Percentiles rank a stretch among this genome's conserved stretches.
These are phyloP conservation scores for Alternaria metachromatica DNA, from an alignment of 2,329 filamentous ascomycete genomes.

Conservation along the genomic window DNA sequence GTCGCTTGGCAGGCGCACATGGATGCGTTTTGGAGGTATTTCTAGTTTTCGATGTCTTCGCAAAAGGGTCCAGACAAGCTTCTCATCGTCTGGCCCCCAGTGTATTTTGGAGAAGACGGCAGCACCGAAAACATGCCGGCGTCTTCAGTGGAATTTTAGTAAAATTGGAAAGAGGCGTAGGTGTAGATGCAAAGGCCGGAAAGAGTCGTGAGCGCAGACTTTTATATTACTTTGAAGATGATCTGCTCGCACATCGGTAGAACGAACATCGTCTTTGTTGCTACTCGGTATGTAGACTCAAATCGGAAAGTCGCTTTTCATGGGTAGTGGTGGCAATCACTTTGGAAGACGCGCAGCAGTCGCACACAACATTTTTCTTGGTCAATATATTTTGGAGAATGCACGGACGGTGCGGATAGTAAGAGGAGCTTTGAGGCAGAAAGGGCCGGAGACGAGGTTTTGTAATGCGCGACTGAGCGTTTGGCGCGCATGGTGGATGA, in stretches of 20 bases:
- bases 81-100: no score
- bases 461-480: not conserved
- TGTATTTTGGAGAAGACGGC: not conserved
- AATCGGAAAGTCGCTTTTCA: not conserved
- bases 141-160: no score
- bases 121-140: not conserved
- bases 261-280: not conserved
- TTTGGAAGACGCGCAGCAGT: not conserved
- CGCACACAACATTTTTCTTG: not conserved
- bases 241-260: not conserved
- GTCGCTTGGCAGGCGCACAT: not conserved
- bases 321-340: not conserved
- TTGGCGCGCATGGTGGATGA: no score
- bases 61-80: not conserved
- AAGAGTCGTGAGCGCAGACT: not conserved
- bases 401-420: not conserved
- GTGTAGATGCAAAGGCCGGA: not conserved
- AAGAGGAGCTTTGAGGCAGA: not conserved
- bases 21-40: rapidly evolving
- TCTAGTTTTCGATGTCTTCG: not conserved
- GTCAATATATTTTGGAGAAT: no score
- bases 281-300: rapidly evolving
- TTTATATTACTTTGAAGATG: not conserved
- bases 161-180: not conserved
- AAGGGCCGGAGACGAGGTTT: not conserved